A percentile compares a stretch with the other conserved stretches of the same genome.
Conservation (phyloP, 164 flowering plant genomes). For the Litsea cubeba region DNA sequence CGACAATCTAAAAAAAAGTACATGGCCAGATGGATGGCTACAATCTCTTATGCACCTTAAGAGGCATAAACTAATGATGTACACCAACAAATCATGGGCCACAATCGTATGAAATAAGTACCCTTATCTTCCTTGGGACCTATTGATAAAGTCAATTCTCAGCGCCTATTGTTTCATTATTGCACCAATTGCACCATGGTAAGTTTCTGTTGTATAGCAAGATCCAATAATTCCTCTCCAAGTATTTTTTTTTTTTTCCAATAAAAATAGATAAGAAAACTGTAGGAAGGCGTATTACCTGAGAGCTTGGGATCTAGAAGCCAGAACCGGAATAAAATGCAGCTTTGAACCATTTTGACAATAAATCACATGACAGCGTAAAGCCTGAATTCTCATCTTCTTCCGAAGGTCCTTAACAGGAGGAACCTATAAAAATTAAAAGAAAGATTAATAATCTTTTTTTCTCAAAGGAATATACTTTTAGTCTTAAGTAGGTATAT, state of each 20-base stretch:
- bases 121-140: too few relatives aligned
- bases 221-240: too few relatives aligned
- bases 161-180: too few relatives aligned
- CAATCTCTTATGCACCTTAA: background rate
- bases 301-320: conserved; percentile 94
- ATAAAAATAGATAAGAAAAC: background rate
- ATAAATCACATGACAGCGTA: conserved; percentile 78
- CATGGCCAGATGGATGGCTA: background rate
- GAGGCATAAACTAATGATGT: too few relatives aligned
- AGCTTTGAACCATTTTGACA: conserved; percentile 64
- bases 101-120: too few relatives aligned
- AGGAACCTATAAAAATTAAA: conserved; percentile 50
- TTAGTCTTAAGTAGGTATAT: too few relatives aligned
- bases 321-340: conserved; percentile 87
- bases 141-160: too few relatives aligned
- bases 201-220: too few relatives aligned
- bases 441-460: background rate
- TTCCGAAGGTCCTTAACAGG: conserved; percentile 76
- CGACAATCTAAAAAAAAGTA: background rate
- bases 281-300: conserved; percentile 41
- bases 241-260: too few relatives aligned
- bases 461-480: too few relatives aligned
- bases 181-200: too few relatives aligned
- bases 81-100: background rate
- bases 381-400: conserved; percentile 80